Conservation (phyloP, 495 filamentous ascomycete genomes). For the Tuber aestivum region DNA sequence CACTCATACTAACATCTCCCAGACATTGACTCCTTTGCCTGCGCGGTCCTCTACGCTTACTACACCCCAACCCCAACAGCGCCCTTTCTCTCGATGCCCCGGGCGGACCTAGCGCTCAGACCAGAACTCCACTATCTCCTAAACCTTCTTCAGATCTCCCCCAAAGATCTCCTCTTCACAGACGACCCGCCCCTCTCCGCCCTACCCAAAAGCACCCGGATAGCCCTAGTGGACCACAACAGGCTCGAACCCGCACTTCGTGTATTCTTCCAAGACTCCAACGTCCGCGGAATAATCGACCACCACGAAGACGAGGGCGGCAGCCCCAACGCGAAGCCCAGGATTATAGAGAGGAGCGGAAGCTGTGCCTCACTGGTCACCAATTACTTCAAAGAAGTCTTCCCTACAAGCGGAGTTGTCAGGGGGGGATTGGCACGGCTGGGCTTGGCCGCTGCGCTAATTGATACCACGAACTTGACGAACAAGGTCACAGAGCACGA, state of each 20-base stretch:
- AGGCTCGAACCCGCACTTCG: slow-evolving; percentile 55
- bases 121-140: slow-evolving; percentile 66
- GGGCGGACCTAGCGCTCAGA: slow-evolving; percentile 62
- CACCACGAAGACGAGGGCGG: slow-evolving; percentile 79
- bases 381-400: slow-evolving; percentile 54
- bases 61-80: slow-evolving; percentile 56
- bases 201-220: slow-evolving; percentile 47
- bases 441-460: slow-evolving; percentile 71
- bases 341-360: slow-evolving; percentile 58
- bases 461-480: slow-evolving; percentile 75
- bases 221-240: slow-evolving; percentile 82
- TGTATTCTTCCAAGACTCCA: slow-evolving; percentile 44
- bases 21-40: slow-evolving; percentile 91
- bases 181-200: slow-evolving; percentile 28
- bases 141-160: slow-evolving; percentile 50
- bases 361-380: slow-evolving; percentile 77
- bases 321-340: slow-evolving; percentile 48
- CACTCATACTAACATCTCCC: slow-evolving; percentile 10
- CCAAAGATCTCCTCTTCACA: slow-evolving; percentile 48
- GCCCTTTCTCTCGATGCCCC: slow-evolving; percentile 71
- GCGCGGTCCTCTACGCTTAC: slow-evolving; percentile 78
- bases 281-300: slow-evolving; percentile 69
- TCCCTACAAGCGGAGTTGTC: slow-evolving; percentile 47
- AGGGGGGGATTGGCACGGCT: slow-evolving; percentile 59
- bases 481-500: slow-evolving; percentile 73